These are phyloP conservation scores for Cordyceps militaris DNA, from an alignment of 2,329 filamentous ascomycete species.

Conservation along the genomic window DNA sequence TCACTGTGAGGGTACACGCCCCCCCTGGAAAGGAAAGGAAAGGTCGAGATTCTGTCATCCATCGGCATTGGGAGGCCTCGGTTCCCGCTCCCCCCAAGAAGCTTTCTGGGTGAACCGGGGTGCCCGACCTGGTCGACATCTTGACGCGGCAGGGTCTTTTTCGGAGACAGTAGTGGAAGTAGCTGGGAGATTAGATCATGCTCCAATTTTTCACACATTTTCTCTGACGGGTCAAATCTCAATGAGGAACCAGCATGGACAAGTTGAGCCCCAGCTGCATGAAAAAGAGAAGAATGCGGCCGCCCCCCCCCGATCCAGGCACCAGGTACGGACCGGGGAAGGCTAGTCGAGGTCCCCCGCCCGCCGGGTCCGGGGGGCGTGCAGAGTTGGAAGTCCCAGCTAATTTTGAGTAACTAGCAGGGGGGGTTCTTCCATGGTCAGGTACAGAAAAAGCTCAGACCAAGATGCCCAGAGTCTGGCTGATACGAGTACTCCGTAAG, in stretches of 20 bases:
- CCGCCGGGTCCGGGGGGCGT: background rate
- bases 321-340: conserved; percentile 12
- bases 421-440: background rate
- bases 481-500: background rate
- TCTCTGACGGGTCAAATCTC: background rate
- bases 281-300: background rate
- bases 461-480: background rate
- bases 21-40: background rate
- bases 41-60: background rate
- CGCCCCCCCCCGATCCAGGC: background rate
- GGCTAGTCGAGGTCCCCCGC: background rate
- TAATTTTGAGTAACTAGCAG: background rate
- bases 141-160: background rate
- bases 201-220: background rate
- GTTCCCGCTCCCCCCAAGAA: background rate
- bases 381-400: background rate
- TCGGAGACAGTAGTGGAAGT: too few species aligned
- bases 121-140: background rate
- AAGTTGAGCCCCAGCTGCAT: background rate
- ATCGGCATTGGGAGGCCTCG: background rate
- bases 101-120: background rate
- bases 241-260: conserved; percentile 1
- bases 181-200: background rate
- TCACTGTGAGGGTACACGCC: background rate
- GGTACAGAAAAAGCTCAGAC: conserved; percentile 9